These are phyloP conservation scores for Macaranga tanarius DNA, from an alignment of 441 rosid species.

Conservation along the genomic window DNA sequence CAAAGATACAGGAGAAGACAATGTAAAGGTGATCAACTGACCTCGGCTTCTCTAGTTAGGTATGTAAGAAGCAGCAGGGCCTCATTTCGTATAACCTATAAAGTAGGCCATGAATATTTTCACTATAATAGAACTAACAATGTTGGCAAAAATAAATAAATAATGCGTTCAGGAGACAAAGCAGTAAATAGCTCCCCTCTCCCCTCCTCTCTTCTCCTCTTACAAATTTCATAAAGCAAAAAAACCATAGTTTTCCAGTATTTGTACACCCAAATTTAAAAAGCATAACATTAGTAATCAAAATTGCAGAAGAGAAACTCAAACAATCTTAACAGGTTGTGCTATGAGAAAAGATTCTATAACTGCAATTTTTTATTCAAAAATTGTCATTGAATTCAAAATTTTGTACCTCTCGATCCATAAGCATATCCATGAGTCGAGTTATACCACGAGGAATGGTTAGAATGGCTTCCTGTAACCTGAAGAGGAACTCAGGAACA, in stretches of 20 bases:
- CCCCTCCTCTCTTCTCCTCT: background rate
- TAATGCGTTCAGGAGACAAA: too few relatives aligned
- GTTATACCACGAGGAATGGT: conserved; percentile 98
- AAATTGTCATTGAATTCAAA: background rate
- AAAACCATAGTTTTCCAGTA: background rate
- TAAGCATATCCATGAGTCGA: conserved; percentile 97
- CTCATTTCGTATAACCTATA: conserved; percentile 90
- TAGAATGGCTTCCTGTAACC: conserved; percentile 99
- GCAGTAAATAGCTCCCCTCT: too few relatives aligned
- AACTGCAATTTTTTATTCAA: background rate
- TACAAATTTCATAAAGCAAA: background rate
- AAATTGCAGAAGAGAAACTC: background rate
- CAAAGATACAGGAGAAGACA: conserved; percentile 15
- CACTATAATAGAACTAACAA: conserved; percentile 6
- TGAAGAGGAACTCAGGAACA: conserved; percentile 54
- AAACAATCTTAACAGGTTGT: background rate
- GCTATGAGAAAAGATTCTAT: too few relatives aligned
- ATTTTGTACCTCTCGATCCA: conserved; percentile 91
- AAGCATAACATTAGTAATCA: background rate
- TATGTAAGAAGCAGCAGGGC: conserved; percentile 92
- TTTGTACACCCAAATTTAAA: background rate
- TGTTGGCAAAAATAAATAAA: background rate
- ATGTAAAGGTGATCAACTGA: conserved; percentile 25
- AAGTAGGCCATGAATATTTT: conserved; percentile 26
- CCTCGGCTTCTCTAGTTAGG: conserved; percentile 99